Conservation (phyloP, 2,329 filamentous ascomycete genomes). For the Talaromyces islandicus region DNA sequence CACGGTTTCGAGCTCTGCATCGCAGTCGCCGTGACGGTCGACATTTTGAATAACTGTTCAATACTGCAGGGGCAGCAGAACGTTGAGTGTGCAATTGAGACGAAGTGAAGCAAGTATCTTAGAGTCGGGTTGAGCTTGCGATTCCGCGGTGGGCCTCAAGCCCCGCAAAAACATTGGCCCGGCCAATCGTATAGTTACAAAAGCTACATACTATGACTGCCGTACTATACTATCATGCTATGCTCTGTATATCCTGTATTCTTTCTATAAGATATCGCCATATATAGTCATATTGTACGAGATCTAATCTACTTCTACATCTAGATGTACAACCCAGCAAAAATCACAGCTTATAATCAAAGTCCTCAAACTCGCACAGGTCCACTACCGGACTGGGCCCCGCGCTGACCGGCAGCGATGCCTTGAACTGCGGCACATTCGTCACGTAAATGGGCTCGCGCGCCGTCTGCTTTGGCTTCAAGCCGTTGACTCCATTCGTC, state of each 20-base stretch:
- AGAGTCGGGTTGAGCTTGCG: background rate
- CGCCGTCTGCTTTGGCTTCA: slow-evolving; percentile 33
- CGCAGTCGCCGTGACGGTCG: slow-evolving; percentile 70
- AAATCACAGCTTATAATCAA: slow-evolving; percentile 67
- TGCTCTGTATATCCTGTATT: no score
- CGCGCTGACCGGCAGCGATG: slow-evolving; percentile 63
- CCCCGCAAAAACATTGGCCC: slow-evolving; percentile 26
- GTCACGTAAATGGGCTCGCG: slow-evolving; percentile 55
- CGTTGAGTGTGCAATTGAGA: background rate
- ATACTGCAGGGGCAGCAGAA: background rate
- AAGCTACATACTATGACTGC: no score
- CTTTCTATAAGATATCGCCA: background rate
- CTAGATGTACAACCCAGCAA: slow-evolving; percentile 5
- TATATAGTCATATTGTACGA: background rate
- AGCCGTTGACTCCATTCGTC: slow-evolving; percentile 14
- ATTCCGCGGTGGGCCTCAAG: slow-evolving; percentile 1
- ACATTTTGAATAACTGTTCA: slow-evolving; percentile 52
- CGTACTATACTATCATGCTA: no score
- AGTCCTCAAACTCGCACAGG: slow-evolving; percentile 78
- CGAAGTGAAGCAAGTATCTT: background rate
- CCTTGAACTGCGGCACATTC: slow-evolving; percentile 77
- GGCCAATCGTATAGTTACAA: slow-evolving; percentile 4
- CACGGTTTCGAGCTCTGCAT: slow-evolving; percentile 69
- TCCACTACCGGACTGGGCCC: slow-evolving; percentile 69
- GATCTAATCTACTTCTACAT: background rate